Conservation (phyloP, 2,329 filamentous ascomycete genomes). For the Dactylonectria macrodidyma region DNA sequence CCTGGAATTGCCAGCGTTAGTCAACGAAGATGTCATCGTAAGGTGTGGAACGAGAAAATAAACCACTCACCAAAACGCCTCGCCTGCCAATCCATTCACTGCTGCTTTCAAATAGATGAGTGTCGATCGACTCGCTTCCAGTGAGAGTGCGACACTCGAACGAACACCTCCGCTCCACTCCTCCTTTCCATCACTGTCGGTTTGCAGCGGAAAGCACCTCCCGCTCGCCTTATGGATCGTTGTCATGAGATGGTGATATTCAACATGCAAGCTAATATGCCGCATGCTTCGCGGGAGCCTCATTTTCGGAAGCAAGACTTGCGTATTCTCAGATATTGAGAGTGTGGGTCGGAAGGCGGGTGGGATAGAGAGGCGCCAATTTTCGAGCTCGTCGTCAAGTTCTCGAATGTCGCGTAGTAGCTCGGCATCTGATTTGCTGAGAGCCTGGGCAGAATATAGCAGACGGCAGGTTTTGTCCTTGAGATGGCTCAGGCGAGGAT, state of each 20-base stretch:
- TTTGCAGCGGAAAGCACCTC: conserved; percentile 43
- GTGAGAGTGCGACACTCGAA: conserved; percentile 67
- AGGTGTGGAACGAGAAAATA: not conserved
- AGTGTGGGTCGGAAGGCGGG: conserved; percentile 62
- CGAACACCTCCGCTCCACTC: conserved; percentile 39
- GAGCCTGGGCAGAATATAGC: conserved; percentile 64
- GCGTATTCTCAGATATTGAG: conserved; percentile 50
- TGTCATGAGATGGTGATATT: conserved; percentile 70
- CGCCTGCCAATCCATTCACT: conserved; percentile 58
- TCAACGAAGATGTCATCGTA: too few relatives aligned
- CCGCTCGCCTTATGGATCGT: conserved; percentile 70
- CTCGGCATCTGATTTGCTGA: conserved; percentile 68
- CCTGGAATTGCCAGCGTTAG: conserved; percentile 53
- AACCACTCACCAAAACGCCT: conserved; percentile 64
- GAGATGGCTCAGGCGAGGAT: conserved; percentile 65
- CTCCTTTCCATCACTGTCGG: conserved; percentile 27
- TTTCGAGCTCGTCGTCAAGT: conserved; percentile 69
- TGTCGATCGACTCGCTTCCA: conserved; percentile 70
- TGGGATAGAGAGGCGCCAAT: conserved; percentile 67
- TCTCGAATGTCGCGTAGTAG: conserved; percentile 68
- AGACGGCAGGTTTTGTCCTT: conserved; percentile 65
- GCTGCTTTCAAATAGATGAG: conserved; percentile 63
- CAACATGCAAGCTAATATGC: conserved; percentile 64
- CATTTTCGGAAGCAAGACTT: conserved; percentile 45
- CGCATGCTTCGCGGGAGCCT: conserved; percentile 59